Base-by-base conservation (phyloP, 1,139 yeast genomes). In the Wickerhamomyces sp. region DNA sequence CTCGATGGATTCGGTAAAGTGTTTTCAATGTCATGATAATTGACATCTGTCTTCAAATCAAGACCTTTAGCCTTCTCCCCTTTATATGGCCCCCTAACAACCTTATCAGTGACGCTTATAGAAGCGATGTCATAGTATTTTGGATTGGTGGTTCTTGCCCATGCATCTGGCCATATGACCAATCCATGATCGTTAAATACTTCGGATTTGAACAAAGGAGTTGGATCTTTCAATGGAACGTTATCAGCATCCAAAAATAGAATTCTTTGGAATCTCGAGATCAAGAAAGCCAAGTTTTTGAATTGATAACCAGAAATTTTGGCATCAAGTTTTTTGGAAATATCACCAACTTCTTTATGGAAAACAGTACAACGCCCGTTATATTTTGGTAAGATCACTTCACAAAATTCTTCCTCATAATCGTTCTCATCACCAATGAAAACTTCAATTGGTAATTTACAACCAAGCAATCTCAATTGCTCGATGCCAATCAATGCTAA, bases 151-250 rank as follows among this genome's bases (percentile, higher is more conserved):
- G 82, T 72, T 54, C 90, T 71, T 45, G 76, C 68, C 88, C 89
- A 83, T 47, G 77, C 78, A 59, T 82, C 89, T 5, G 91, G 90
- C 91, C 91, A 84, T n/a, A 81, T 40, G 2, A 74, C 62, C 34
- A 74, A 47, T 2, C 73, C 72, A 27, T 56, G 51, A 10, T 65
- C 55, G 13, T 49, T 37, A 54, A 61, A 72, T 4, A 62, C 62
- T 14, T 62, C 54, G 45, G 69, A 60, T 6, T 58, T 52, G 48
- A 78, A 79, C 34, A 82, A 61, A 45, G 69, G 65, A 44, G 80
- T 84, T 27, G 82, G 74, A 50, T 78, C 73, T 38, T 60, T 65
- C 35, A 79, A 65, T 9, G 87, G 86, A 55, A 80, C 74, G 58
- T 82, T 78, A 61, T 84, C 91, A 10, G 87, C 81, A 59, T 84